Conservation (phyloP, 2,329 filamentous ascomycete species). For the Apiospora malaysiana region DNA sequence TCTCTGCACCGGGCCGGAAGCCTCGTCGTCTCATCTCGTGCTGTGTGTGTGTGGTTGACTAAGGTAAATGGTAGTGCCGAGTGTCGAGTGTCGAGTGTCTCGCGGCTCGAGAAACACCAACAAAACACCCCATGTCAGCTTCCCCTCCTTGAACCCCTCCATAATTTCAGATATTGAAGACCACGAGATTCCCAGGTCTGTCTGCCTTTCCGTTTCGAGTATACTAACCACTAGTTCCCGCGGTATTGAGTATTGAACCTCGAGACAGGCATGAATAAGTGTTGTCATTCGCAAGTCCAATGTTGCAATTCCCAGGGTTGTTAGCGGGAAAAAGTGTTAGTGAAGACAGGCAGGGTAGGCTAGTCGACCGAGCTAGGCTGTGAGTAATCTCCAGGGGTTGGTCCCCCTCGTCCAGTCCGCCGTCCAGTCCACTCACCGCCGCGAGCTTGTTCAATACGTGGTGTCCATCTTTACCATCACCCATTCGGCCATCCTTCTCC, state of each 20-base stretch:
- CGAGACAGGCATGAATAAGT: neutral
- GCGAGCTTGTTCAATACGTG: neutral
- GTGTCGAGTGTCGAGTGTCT: neutral
- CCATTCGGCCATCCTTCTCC: neutral
- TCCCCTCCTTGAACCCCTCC: neutral
- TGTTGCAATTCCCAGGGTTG: slow-evolving; percentile 5
- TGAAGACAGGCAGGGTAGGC: neutral
- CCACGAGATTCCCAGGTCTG: neutral
- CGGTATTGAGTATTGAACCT: slow-evolving; percentile 8
- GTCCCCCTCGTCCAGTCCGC: neutral
- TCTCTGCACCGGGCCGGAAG: slow-evolving; percentile 1
- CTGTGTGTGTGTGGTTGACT: neutral
- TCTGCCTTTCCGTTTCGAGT: neutral
- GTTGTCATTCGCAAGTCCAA: slow-evolving; percentile 4
- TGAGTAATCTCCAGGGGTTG: slow-evolving; percentile 11
- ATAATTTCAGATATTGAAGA: neutral
- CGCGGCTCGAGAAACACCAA: neutral
- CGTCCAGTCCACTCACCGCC: neutral
- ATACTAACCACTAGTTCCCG: neutral
- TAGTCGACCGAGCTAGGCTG: slow-evolving; percentile 7
- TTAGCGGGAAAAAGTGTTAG: neutral
- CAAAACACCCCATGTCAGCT: slow-evolving; percentile 9
- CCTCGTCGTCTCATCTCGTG: slow-evolving; percentile 3
- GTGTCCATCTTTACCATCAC: neutral
- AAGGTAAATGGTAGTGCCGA: neutral